These are phyloP conservation scores for Sporisorium exsertum DNA, from an alignment of 1,284 basidiomycete genomes.

Conservation along the genomic window DNA sequence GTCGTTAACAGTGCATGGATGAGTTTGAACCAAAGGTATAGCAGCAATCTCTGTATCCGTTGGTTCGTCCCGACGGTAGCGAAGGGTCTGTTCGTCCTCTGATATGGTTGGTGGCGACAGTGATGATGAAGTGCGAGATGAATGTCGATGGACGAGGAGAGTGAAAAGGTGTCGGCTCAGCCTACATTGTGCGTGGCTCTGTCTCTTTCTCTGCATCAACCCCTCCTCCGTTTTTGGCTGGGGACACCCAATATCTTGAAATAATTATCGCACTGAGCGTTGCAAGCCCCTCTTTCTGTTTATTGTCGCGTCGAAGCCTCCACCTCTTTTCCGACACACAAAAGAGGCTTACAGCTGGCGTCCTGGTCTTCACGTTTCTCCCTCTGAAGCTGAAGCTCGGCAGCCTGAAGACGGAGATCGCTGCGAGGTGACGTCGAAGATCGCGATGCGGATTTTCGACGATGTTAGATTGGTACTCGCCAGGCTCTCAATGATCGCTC, in stretches of 20 bases:
- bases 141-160: background rate
- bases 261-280: background rate
- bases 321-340: conserved; percentile 1
- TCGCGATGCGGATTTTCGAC: background rate
- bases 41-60: too few species aligned
- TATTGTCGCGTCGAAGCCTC: conserved; percentile 11
- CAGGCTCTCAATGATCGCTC: background rate
- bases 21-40: background rate
- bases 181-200: conserved; percentile 9
- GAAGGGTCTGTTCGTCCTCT: background rate
- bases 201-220: background rate
- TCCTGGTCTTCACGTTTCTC: background rate
- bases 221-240: background rate
- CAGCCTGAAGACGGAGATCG: conserved; percentile 16
- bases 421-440: conserved; percentile 43
- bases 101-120: background rate
- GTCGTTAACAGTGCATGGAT: conserved; percentile 1
- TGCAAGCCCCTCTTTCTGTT: conserved; percentile 2
- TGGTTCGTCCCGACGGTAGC: background rate
- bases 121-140: background rate
- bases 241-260: background rate
- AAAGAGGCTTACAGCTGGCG: conserved; percentile 24
- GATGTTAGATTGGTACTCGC: background rate
- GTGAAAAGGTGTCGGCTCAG: background rate
- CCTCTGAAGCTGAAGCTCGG: background rate